phyloP scores from a whole-genome alignment of 1,284 basidiomycete genomes.

The Termitomyces sp. region DNA sequence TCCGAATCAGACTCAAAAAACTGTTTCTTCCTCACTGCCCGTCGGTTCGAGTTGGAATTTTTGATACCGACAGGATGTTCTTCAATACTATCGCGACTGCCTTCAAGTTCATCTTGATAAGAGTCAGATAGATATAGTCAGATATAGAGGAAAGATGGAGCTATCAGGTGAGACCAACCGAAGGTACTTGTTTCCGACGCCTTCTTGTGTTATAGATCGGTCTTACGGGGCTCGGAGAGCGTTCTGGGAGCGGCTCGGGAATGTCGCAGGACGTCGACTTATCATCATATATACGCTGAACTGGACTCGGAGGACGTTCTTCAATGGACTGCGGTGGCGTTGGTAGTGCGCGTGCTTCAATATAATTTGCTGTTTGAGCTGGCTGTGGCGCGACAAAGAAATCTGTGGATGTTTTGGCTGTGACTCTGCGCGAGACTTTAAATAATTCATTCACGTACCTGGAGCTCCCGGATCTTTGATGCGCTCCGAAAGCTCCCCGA shows the following conservation, averaged over 20 bases:
- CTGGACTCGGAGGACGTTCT: neutral
- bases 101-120: neutral
- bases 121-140: neutral
- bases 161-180: neutral
- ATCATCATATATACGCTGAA: constrained; percentile 6
- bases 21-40: too few relatives aligned
- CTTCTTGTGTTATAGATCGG: neutral
- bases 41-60: too few relatives aligned
- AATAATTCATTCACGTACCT: constrained; percentile 3
- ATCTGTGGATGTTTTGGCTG: neutral
- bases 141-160: neutral
- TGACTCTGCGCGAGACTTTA: neutral
- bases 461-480: constrained; percentile 13
- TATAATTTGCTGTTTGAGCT: neutral
- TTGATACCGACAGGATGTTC: neutral
- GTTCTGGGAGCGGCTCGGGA: neutral
- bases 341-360: neutral
- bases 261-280: neutral
- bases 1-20: too few relatives aligned
- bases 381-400: neutral
- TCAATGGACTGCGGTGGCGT: neutral
- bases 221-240: neutral
- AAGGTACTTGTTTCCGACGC: neutral
- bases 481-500: constrained; percentile 17
- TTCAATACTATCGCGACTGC: neutral